Evolutionary conservation across 2,329 filamentous ascomycete genomes (phyloP).

Genomic region (Cordyceps fumosorosea): DNA sequence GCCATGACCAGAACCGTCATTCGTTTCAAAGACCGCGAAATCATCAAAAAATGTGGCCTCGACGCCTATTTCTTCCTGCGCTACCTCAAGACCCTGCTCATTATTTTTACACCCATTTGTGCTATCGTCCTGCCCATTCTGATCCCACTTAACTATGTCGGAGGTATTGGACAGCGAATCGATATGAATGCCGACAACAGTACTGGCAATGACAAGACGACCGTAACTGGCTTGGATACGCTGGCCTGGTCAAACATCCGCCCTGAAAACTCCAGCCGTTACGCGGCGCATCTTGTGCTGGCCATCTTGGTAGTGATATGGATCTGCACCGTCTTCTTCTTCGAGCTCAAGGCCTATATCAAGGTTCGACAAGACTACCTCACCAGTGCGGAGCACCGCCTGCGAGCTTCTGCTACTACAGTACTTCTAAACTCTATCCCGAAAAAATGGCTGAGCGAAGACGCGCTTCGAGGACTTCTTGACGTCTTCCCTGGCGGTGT

Average conservation of each 20-base stretch:
- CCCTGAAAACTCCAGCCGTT: constrained; percentile 56
- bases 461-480: constrained; percentile 76
- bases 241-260: constrained; percentile 85
- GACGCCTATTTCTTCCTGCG: constrained; percentile 97
- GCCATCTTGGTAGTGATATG: constrained; percentile 73
- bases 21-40: constrained; percentile 64
- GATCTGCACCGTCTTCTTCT: constrained; percentile 81
- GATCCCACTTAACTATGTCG: constrained; percentile 74
- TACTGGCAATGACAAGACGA: constrained; percentile 19
- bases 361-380: constrained; percentile 91
- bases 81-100: constrained; percentile 68
- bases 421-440: constrained; percentile 90
- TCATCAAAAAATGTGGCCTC: constrained; percentile 91
- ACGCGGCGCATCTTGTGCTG: constrained; percentile 79
- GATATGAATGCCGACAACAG: constrained; percentile 30
- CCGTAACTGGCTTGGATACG: constrained; percentile 63
- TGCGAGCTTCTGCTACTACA: constrained; percentile 89
- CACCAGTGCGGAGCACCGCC: constrained; percentile 87
- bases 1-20: constrained; percentile 54
- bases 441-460: constrained; percentile 78
- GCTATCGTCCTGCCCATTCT: constrained; percentile 75
- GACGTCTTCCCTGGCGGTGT: constrained; percentile 96
- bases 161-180: constrained; percentile 56
- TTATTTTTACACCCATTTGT: constrained; percentile 85
- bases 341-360: constrained; percentile 80